These are phyloP conservation scores for Mortierella sp. DNA, from an alignment of 371 early-diverging fungal species.

Conservation along the genomic window DNA sequence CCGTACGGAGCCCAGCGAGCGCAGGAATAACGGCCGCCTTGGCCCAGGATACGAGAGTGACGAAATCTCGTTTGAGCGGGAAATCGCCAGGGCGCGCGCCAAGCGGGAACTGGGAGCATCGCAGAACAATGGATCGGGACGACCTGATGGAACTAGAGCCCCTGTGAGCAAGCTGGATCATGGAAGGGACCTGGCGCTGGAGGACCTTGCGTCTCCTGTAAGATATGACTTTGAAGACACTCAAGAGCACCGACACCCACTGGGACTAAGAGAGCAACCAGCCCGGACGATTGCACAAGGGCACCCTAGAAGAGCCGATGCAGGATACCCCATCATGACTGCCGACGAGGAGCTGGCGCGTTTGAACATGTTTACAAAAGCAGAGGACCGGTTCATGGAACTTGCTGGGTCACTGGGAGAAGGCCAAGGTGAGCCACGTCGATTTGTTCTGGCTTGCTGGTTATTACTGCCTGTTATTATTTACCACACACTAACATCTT, in stretches of 20 bases:
- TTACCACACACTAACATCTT: not conserved
- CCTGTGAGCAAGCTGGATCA: slow-evolving; percentile 31
- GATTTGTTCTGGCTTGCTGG: not conserved
- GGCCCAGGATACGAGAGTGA: slow-evolving; percentile 20
- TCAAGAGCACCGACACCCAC: slow-evolving; percentile 3
- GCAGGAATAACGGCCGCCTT: not conserved
- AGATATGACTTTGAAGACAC: slow-evolving; percentile 11
- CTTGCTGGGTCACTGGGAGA: slow-evolving; percentile 38
- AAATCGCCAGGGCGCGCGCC: slow-evolving; percentile 28
- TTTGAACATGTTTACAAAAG: slow-evolving; percentile 1
- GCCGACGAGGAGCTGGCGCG: slow-evolving; percentile 7
- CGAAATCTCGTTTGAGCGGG: slow-evolving; percentile 31
- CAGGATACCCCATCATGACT: not conserved
- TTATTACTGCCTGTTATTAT: not conserved
- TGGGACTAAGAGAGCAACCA: not conserved
- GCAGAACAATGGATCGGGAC: not conserved
- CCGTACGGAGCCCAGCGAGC: not conserved
- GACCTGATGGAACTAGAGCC: not conserved
- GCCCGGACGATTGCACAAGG: not conserved
- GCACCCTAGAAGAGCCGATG: not conserved
- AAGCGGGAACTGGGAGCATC: slow-evolving; percentile 25
- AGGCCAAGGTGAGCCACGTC: slow-evolving; percentile 38
- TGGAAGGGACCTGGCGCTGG: slow-evolving; percentile 35
- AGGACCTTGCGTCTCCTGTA: slow-evolving; percentile 39
- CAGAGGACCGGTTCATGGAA: slow-evolving; percentile 32